A percentile compares a stretch with the other conserved stretches of the same genome.
Conservation (phyloP, 2,329 filamentous ascomycete genomes). For the Cryphonectria nitschkei region DNA sequence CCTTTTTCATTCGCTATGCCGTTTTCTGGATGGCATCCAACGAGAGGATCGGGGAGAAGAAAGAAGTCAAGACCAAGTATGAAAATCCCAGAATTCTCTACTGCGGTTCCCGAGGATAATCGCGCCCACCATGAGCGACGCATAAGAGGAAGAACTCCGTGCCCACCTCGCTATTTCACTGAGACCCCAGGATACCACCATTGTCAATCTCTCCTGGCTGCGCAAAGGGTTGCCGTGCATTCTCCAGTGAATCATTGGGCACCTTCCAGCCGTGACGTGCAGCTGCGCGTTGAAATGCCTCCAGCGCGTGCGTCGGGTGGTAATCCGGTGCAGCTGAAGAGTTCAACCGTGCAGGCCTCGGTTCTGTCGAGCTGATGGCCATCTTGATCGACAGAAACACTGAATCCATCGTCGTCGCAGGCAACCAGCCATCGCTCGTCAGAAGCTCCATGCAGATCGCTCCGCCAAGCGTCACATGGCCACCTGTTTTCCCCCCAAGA, state of each 20-base stretch:
- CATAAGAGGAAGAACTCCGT: neutral
- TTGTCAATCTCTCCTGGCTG: fast-evolving
- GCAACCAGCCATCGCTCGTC: conserved; percentile 82
- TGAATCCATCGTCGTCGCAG: conserved; percentile 73
- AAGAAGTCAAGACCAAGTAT: too few species aligned
- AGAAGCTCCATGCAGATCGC: conserved; percentile 84
- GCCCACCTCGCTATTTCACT: neutral
- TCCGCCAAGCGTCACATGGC: conserved; percentile 73
- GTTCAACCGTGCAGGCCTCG: conserved; percentile 71
- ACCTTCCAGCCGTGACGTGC: conserved; percentile 72
- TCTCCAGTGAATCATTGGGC: conserved; percentile 62
- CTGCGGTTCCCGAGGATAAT: too few species aligned
- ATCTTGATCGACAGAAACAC: conserved; percentile 81
- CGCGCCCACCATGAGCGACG: neutral
- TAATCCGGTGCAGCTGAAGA: conserved; percentile 55
- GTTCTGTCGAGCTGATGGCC: conserved; percentile 71
- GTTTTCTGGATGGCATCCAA: too few species aligned
- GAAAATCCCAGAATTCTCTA: too few species aligned
- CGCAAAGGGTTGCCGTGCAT: conserved; percentile 36
- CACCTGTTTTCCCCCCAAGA: conserved; percentile 1
- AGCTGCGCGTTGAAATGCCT: conserved; percentile 74
- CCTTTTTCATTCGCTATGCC: too few species aligned
- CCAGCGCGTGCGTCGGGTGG: conserved; percentile 68
- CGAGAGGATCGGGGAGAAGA: too few species aligned
- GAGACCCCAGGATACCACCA: neutral